These are phyloP conservation scores for Odontarrhena argentea DNA, from an alignment of 345 rosid genomes.

Conservation along the genomic window DNA sequence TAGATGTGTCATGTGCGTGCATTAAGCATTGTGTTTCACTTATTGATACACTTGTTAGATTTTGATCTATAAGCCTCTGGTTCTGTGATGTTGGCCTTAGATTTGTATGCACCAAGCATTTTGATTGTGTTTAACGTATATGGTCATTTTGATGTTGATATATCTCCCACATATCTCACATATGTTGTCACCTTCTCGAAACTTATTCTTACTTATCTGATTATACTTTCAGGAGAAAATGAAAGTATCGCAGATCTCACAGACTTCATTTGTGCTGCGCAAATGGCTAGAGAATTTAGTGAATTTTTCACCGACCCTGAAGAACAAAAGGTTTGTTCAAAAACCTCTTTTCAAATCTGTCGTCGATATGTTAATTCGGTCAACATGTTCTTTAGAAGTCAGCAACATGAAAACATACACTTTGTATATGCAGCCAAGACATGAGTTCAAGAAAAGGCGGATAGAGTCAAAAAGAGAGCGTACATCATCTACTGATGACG, in stretches of 20 bases:
- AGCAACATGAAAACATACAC: background rate
- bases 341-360: background rate
- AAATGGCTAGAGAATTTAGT: conserved; percentile 62
- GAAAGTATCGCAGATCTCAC: conserved; percentile 62
- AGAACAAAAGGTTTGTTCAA: conserved; percentile 57
- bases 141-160: conserved; percentile 17
- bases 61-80: background rate
- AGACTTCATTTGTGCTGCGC: conserved; percentile 86
- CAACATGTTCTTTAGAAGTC: background rate
- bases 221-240: conserved; percentile 55
- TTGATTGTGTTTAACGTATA: conserved; percentile 12
- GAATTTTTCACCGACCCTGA: conserved; percentile 50
- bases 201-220: background rate
- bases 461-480: conserved; percentile 26
- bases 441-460: conserved; percentile 61
- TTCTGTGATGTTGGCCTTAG: conserved; percentile 17
- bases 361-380: background rate
- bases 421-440: conserved; percentile 44
- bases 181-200: conserved; percentile 1
- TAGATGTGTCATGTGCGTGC: too few species aligned
- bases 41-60: too few species aligned
- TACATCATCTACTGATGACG: conserved; percentile 42
- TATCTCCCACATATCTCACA: background rate
- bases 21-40: too few species aligned
- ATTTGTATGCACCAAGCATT: conserved; percentile 6